Evolutionary conservation across 2,329 filamentous ascomycete species (phyloP), one percentile per base, ranked within the genome.

Genomic region (Exophiala calicioides): DNA sequence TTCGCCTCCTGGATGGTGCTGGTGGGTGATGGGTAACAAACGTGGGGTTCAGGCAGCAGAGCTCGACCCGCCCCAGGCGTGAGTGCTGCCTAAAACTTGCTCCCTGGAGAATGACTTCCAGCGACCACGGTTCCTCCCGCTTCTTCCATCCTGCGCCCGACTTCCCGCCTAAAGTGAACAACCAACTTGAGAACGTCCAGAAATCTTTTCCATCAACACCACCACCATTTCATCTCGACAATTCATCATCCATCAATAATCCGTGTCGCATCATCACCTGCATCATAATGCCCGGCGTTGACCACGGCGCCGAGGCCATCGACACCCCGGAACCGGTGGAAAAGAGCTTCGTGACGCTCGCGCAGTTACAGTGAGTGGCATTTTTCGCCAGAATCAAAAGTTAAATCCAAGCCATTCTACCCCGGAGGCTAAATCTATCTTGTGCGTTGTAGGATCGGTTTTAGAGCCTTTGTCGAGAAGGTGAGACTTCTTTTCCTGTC

Each of bases 341-440:
- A 67, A 94, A 85, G 65, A 86, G 90, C 45, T 84, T 84, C 63
- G 90, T 90, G 58, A 96, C 90, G 26, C 74, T 93, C 53, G 85
- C 89, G 60, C 91, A 90, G 21, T 77, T 97, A 59, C 80, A 81
- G 86, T 88, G 75, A 61, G 81, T 71, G n/a, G n/a, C 58, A 26
- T 38, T 27, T 53, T 35, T 44, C n/a, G n/a, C n/a, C n/a, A n/a
- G n/a, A n/a, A n/a, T n/a, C n/a, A n/a, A n/a, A n/a, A n/a, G n/a
- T n/a, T n/a, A n/a, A n/a, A n/a, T n/a, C n/a, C n/a, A n/a, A n/a
- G n/a, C n/a, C n/a, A n/a, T n/a, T n/a, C n/a, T n/a, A n/a, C n/a
- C n/a, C n/a, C n/a, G n/a, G n/a, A n/a, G n/a, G n/a, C n/a, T n/a
- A n/a, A n/a, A n/a, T n/a, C 63, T 23, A 31, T 58, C 34, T 57